These are phyloP conservation scores for Backusella macrospora DNA, from an alignment of 192 early-diverging fungal species.

Conservation along the genomic window DNA sequence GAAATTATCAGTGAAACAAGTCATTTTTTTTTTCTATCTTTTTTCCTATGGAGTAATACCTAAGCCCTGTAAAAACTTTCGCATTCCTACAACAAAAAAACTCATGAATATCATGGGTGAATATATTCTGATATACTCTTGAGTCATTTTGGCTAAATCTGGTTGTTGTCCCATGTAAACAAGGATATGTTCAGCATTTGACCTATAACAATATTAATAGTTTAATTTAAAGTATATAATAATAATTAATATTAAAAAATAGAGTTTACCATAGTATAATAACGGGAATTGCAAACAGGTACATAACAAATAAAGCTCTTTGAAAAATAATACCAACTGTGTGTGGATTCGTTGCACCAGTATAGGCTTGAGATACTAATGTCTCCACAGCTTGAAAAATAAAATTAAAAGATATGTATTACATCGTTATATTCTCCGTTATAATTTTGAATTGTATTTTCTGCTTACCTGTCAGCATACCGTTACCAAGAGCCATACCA, in stretches of 20 bases:
- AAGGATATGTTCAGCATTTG: constrained; percentile 29
- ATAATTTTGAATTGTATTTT: background rate
- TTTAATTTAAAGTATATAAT: constrained; percentile 6
- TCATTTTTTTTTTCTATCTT: background rate
- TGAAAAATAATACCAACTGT: constrained; percentile 36
- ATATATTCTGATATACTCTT: constrained; percentile 18
- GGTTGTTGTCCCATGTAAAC: constrained; percentile 32
- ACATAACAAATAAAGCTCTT: constrained; percentile 24
- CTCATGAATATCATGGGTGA: constrained; percentile 22
- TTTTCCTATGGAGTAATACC: constrained; percentile 6
- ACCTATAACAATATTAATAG: constrained; percentile 18
- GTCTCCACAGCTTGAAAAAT: constrained; percentile 34
- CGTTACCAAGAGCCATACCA: constrained; percentile 30
- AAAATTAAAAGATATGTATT: background rate
- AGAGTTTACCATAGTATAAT: constrained; percentile 22
- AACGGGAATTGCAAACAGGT: constrained; percentile 21
- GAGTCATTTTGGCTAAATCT: constrained; percentile 29
- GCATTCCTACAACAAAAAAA: constrained; percentile 18
- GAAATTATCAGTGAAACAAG: background rate
- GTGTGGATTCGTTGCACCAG: constrained; percentile 25
- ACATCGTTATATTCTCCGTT: background rate
- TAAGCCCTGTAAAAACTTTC: constrained; percentile 27
- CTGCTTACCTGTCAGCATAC: constrained; percentile 33
- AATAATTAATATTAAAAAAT: background rate
- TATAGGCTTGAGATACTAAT: constrained; percentile 32